Base-by-base conservation (phyloP, 495 filamentous ascomycete genomes). In the Melanomma pulvis-pyrius region DNA sequence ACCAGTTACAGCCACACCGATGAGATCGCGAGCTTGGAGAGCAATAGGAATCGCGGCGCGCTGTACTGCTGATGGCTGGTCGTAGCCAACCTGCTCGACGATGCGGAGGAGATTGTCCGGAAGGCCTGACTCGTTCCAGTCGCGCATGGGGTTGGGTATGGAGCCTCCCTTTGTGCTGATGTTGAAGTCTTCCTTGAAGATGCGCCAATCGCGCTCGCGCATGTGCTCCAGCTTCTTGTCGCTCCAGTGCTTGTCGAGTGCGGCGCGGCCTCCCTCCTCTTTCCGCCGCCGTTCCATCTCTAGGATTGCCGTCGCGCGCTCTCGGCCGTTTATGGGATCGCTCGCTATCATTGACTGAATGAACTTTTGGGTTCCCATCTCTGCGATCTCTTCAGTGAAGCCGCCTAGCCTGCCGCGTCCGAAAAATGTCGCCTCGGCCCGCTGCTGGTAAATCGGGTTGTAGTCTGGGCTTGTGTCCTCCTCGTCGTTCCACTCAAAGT, bases 101-200 rank as follows among this genome's bases (percentile, higher is more conserved):
- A 98, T 88, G 30, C 96, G 88, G 58, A 98, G 82, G 25, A 99
- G 73, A 1, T 88, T 84, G 71, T 86, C 86, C 15, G 94, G 93
- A 32, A 99, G 80, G 4, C 82, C 81, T 25, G 92, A 94, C 75
- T 99, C 94, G 48, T 85, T 76, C 94, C 94, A 99, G 46, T 86
- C 93, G 22, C 94, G 92, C 94, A 98, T 98, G 1, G 94, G 94
- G 65, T 97, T 92, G 0, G 94, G 94, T 48, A 99, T 93, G 15
- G 84, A 84, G 34, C 94, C 94, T 63, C 88, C 89, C 76, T 96
- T 97, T 19, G 92, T 97, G 39, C 84, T 82, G 77, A 99, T 99
- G 71, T 96, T 96, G 81, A 96, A 98, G 74, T 99, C 94, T 79
- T 98, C 96, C 80, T 98, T 98, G 84, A 99, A 97, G 69, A 99